Evolutionary conservation across 2,329 filamentous ascomycete species (phyloP), one percentile per base, ranked within the genome.

Genomic region (Ilyonectria sp.): DNA sequence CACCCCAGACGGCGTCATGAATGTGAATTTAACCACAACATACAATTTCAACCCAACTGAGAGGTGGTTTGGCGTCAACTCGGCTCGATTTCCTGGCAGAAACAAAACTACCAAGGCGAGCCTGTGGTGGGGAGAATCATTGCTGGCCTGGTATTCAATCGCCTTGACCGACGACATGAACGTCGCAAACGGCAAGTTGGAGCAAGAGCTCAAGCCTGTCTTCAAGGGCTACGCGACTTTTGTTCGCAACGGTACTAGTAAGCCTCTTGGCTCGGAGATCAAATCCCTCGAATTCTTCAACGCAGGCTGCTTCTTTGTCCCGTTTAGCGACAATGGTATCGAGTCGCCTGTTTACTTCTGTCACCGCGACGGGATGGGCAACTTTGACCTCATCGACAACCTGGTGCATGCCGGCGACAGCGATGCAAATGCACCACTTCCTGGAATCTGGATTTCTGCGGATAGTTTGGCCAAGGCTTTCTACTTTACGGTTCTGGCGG

Each of bases 41-140:
- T 60, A 60, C 47, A 47, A 60, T 23, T 53, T 19, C 17, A 52
- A 44, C 47, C 47, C 37, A 2, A 15, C 29, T 5, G 21, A 33
- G 21, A 33, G 8, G 7, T 33, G 8, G 10, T 37, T 44, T n/a
- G 23, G 26, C 9, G 10, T 44, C 35, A 17, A 13, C 33, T 44
- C 17, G 3, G 11, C 47, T 19, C 11, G 29, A n/a, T 43, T 60
- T 46, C 33, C 35, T 1, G 35, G 58, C 26, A 17, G 33, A 6
- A 53, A 54, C 15, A 6, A 29, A 19, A 53, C 58, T 4, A 43
- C 58, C 7, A 23, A 29, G 10, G 44, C 49, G 31, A 60, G 58
- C 23, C 35, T 60, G 21, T 60, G 58, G 47, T 60, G 58, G 58
- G 58, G 58, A 40, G 47, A 52, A 15, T 53, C 58, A 3, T 31